phyloP scores from a whole-genome alignment of 345 rosid genomes.

The Tarenaya hassleriana region DNA sequence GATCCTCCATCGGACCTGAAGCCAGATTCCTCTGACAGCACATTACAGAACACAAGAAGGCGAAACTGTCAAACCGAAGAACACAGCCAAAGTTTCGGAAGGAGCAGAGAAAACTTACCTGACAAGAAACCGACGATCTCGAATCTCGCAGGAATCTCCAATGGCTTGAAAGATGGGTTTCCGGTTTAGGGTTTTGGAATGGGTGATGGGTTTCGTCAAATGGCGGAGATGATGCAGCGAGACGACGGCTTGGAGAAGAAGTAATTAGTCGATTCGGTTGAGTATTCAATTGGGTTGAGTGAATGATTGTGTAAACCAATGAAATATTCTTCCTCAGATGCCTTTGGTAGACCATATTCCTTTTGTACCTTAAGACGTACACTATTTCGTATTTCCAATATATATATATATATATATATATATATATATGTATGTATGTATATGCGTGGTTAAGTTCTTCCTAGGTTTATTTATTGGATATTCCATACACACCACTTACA shows the following conservation, averaged over 20 bases:
- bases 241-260: slow-evolving; percentile 9
- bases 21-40: slow-evolving; percentile 15
- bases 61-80: not conserved
- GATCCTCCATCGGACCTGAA: slow-evolving; percentile 19
- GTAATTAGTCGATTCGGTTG: too few species aligned
- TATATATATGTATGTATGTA: too few species aligned
- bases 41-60: slow-evolving; percentile 10
- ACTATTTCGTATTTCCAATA: too few species aligned
- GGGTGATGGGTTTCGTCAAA: slow-evolving; percentile 6
- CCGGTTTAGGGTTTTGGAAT: slow-evolving; percentile 7
- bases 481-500: too few species aligned
- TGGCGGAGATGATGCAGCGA: slow-evolving; percentile 19
- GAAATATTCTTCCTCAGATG: too few species aligned
- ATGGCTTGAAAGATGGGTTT: slow-evolving; percentile 4
- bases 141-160: slow-evolving; percentile 15
- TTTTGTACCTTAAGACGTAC: too few species aligned
- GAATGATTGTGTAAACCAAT: too few species aligned
- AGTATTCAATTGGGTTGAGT: too few species aligned
- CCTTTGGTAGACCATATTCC: too few species aligned
- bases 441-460: too few species aligned
- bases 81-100: slow-evolving; percentile 2
- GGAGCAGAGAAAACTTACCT: slow-evolving; percentile 10
- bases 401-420: too few species aligned
- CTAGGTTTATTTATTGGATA: too few species aligned
- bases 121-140: slow-evolving; percentile 16